Conservation (phyloP, 2,329 filamentous ascomycete genomes). For the Colletotrichum melonis region DNA sequence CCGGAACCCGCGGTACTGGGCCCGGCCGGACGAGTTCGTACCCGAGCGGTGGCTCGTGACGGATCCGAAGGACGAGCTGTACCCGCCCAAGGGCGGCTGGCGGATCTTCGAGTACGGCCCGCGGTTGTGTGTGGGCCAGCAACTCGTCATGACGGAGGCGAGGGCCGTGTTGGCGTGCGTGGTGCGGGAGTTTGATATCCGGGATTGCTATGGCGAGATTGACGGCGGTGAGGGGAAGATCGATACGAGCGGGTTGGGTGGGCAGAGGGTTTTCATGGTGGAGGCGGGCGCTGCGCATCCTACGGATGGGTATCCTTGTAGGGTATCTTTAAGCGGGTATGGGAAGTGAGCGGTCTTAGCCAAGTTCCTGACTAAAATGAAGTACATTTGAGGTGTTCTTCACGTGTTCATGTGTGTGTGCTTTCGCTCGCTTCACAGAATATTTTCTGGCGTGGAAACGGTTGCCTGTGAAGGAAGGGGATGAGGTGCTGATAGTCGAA, state of each 20-base stretch:
- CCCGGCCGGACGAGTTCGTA: slow-evolving; percentile 55
- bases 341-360: neutral
- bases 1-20: slow-evolving; percentile 53
- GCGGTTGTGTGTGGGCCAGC: slow-evolving; percentile 57
- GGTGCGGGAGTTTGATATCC: slow-evolving; percentile 56
- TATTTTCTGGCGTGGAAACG: neutral
- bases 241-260: slow-evolving; percentile 23
- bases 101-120: slow-evolving; percentile 62
- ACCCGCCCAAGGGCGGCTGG: slow-evolving; percentile 54
- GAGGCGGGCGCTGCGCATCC: slow-evolving; percentile 34
- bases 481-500: neutral
- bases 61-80: slow-evolving; percentile 24
- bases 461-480: too few species aligned
- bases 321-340: slow-evolving; percentile 22
- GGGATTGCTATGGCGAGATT: slow-evolving; percentile 29
- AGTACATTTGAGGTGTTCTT: neutral
- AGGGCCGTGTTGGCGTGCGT: slow-evolving; percentile 59
- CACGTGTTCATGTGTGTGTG: neutral
- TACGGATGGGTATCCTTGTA: slow-evolving; percentile 31
- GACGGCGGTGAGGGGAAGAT: slow-evolving; percentile 20
- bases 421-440: neutral
- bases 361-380: neutral
- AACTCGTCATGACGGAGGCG: slow-evolving; percentile 59
- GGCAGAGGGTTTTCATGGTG: slow-evolving; percentile 31
- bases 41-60: slow-evolving; percentile 58